phyloP scores from a whole-genome alignment of 192 early-diverging fungal genomes.

The Linnemannia elongata region DNA sequence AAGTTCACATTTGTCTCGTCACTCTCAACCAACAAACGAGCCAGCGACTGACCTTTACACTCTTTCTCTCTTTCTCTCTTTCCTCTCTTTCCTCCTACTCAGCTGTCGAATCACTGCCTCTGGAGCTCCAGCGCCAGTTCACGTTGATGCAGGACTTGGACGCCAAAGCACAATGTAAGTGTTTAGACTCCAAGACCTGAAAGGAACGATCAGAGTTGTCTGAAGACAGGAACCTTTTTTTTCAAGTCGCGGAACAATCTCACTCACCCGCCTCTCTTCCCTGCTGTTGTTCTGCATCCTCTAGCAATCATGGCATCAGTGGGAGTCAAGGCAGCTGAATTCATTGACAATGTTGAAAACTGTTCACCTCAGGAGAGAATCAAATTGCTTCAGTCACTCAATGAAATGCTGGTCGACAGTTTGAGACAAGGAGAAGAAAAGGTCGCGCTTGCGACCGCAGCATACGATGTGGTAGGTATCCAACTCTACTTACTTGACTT shows the following conservation, averaged over 20 bases:
- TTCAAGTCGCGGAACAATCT: not conserved
- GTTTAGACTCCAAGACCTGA: not conserved
- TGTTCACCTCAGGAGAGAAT: constrained; percentile 67
- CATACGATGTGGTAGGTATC: constrained; percentile 86
- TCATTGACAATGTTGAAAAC: constrained; percentile 75
- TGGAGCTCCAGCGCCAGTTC: constrained; percentile 88
- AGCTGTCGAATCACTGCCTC: constrained; percentile 83
- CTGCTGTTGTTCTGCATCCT: not conserved
- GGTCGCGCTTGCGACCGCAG: constrained; percentile 91
- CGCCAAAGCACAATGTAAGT: constrained; percentile 75
- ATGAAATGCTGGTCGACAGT: constrained; percentile 75
- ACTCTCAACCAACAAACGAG: not conserved
- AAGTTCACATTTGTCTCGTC: constrained; percentile 23
- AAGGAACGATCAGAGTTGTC: not conserved
- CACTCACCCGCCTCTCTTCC: not conserved
- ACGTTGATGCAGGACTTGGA: constrained; percentile 96
- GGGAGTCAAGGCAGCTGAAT: constrained; percentile 75
- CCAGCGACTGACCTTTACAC: not conserved
- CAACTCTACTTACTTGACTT: not conserved
- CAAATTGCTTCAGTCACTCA: constrained; percentile 65
- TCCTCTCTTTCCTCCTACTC: not conserved
- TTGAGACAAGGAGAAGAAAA: constrained; percentile 94
- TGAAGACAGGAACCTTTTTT: not conserved
- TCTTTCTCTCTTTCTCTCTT: not conserved
- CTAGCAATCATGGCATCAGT: constrained; percentile 82